phyloP scores from a whole-genome alignment of 164 flowering plant species.

The Berberis thunbergii region DNA sequence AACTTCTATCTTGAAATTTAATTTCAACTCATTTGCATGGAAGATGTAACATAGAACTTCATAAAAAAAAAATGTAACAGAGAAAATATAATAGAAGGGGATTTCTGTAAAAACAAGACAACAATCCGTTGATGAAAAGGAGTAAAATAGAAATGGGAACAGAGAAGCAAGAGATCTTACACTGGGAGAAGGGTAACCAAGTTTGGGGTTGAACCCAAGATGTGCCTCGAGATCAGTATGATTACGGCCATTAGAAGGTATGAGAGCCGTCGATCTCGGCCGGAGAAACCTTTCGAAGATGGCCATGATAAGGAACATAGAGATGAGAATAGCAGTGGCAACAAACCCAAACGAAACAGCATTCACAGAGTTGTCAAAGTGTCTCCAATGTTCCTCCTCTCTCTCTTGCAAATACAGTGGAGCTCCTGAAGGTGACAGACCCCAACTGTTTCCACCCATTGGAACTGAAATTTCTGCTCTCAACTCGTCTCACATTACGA shows the following conservation, averaged over 20 bases:
- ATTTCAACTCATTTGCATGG: not conserved
- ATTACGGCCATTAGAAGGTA: constrained; percentile 18
- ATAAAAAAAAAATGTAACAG: not conserved
- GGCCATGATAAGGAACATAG: constrained; percentile 91
- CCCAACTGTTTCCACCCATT: constrained; percentile 19
- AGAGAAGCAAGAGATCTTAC: constrained; percentile 22
- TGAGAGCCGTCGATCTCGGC: constrained; percentile 27
- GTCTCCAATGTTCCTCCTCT: constrained; percentile 60
- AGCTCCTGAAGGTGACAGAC: constrained; percentile 32
- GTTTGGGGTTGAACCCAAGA: constrained; percentile 30
- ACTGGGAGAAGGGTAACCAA: constrained; percentile 48
- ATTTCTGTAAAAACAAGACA: not conserved
- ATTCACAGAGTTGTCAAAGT: constrained; percentile 68
- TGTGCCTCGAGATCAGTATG: constrained; percentile 42
- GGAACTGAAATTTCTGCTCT: too few species aligned
- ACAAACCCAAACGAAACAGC: constrained; percentile 91
- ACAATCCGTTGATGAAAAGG: too few species aligned
- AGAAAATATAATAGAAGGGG: not conserved
- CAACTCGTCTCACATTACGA: not conserved
- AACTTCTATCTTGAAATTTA: not conserved
- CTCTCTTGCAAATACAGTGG: constrained; percentile 18
- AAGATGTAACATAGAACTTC: not conserved
- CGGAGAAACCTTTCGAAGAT: constrained; percentile 71
- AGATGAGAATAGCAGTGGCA: constrained; percentile 84
- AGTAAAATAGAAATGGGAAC: not conserved